phyloP scores from a whole-genome alignment of 2,329 filamentous ascomycete genomes.

The Botryotinia calthae region DNA sequence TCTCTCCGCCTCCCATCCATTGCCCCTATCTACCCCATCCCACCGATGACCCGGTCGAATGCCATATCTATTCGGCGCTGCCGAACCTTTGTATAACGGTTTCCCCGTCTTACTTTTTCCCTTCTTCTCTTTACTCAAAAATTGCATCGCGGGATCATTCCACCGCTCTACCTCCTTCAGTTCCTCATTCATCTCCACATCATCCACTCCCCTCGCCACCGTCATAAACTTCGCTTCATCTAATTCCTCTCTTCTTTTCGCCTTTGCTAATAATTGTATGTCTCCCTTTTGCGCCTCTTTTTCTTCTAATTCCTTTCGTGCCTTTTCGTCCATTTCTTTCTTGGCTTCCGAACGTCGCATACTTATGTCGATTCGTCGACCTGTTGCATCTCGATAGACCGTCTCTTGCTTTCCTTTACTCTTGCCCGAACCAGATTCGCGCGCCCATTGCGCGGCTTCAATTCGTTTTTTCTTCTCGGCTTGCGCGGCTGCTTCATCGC shows the following conservation, averaged over 20 bases:
- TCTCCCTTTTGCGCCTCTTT: slow-evolving; percentile 76
- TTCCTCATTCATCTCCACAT: slow-evolving; percentile 81
- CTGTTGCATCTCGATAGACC: slow-evolving; percentile 92
- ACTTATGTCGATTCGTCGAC: slow-evolving; percentile 87
- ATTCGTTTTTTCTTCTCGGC: slow-evolving; percentile 64
- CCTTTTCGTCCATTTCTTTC: slow-evolving; percentile 72
- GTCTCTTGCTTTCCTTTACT: slow-evolving; percentile 66
- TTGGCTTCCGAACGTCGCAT: slow-evolving; percentile 87
- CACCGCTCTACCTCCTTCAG: slow-evolving; percentile 74
- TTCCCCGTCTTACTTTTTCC: slow-evolving; percentile 33
- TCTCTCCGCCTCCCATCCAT: slow-evolving; percentile 89
- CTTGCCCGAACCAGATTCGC: slow-evolving; percentile 40
- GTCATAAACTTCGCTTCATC: slow-evolving; percentile 80
- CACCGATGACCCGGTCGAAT: slow-evolving; percentile 90
- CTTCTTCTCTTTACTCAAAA: slow-evolving; percentile 54
- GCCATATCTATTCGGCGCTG: slow-evolving; percentile 87
- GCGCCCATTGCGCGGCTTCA: slow-evolving; percentile 54
- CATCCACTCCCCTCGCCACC: slow-evolving; percentile 77
- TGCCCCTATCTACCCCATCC: slow-evolving; percentile 94
- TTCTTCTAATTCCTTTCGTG: slow-evolving; percentile 60
- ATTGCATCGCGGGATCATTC: slow-evolving; percentile 90
- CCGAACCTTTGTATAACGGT: slow-evolving; percentile 69
- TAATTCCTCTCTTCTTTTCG: slow-evolving; percentile 63
- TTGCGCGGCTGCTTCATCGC: slow-evolving; percentile 70
- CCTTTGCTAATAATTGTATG: slow-evolving; percentile 71